Base-by-base conservation (phyloP, 306 rosid species). In the Quercus berberidifolia region DNA sequence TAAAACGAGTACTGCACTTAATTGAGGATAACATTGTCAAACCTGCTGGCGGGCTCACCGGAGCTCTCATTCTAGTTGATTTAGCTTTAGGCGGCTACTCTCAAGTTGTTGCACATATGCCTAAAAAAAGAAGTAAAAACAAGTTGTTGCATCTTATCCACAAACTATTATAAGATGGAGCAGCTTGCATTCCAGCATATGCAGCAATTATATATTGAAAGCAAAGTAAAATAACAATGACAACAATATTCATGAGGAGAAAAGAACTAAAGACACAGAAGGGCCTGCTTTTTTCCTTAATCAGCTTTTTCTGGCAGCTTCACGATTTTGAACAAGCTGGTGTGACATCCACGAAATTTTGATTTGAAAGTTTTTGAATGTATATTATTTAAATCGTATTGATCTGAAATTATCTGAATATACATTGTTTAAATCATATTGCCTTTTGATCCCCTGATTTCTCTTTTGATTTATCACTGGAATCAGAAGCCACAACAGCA, bases 41-140 rank as follows among this genome's bases (percentile, higher is more conserved):
- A 94, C 98, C 93, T 92, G 98, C 81, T 92, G 97, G 69, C 95
- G 94, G 69, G 98, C 93, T 62, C 97, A 91, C 87, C 89, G 97
- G 73, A 94, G 92, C 82, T 94, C 98, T 84, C 87, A 97, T 89
- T 94, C 97, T 20, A 94, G 93, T 82, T 91, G 95, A 72, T 92
- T 88, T 74, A 94, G 84, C 90, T 94, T 92, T 85, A 92, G 80
- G 74, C 97, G 86, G 85, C 98, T 94, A 79, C 94, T 94, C 87
- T 94, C 98, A 55, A 94, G 84, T 81, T 94, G 97, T 76, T 91
- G 98, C 69, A 94, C 98, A 76, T 94, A 94, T 65, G 97, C 97
- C 97, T 94, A 65, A 74, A 63, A 60, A 86, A 64, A 76, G 71
- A 43, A 10, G 51, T 35, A 67, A 71, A 62, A 46, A 49, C 73